Conservation (phyloP, 78 protist species). For the Reticulomyxa filosa region DNA sequence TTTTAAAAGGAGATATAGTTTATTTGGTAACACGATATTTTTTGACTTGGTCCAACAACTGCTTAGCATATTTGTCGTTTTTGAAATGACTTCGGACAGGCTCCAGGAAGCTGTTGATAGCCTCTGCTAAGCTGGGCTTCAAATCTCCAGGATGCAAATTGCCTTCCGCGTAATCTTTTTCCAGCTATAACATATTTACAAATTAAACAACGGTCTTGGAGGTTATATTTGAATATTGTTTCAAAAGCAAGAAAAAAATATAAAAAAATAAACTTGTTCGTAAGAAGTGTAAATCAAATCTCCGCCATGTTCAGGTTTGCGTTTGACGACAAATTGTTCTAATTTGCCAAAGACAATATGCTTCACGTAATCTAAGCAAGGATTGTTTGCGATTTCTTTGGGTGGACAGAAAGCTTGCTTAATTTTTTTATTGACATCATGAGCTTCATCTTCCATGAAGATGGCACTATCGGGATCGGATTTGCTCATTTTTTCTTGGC, state of each 20-base stretch:
- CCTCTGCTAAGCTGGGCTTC: conserved; percentile 40
- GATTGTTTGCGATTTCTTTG: conserved; percentile 18
- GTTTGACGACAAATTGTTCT: too few relatives aligned
- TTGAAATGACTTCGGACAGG: conserved; percentile 63
- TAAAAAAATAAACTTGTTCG: too few relatives aligned
- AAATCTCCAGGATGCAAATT: conserved; percentile 49
- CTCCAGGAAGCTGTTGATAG: conserved; percentile 49
- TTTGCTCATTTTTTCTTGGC: conserved; percentile 87
- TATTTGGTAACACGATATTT: conserved; percentile 32
- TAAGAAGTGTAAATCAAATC: too few relatives aligned
- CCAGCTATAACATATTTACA: too few relatives aligned
- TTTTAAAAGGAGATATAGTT: too few relatives aligned
- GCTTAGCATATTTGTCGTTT: conserved; percentile 36
- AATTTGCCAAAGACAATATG: conserved; percentile 24
- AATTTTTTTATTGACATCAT: conserved; percentile 33
- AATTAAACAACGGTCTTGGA: too few relatives aligned
- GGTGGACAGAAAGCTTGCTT: conserved; percentile 50
- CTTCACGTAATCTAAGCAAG: conserved; percentile 40
- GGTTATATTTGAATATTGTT: too few relatives aligned
- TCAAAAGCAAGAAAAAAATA: too few relatives aligned
- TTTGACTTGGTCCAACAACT: conserved; percentile 37
- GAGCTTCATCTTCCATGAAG: conserved; percentile 83
- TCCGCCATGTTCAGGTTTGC: too few relatives aligned
- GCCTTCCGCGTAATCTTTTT: conserved; percentile 8
- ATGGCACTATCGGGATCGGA: conserved; percentile 78